Evolutionary conservation across 306 rosid genomes (phyloP).

Genomic region (Corylus avellana): DNA sequence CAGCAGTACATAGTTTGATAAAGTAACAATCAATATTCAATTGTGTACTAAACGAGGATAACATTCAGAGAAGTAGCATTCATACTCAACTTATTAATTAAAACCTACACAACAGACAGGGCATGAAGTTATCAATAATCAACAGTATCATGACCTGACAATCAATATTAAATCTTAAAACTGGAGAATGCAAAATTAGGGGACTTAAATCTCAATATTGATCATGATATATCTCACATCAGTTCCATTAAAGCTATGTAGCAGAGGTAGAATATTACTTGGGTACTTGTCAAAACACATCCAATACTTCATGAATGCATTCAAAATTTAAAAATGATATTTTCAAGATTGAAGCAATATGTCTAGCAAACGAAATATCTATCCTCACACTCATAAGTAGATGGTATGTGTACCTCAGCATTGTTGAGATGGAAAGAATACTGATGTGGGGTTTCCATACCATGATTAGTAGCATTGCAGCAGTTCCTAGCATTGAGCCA

Average conservation of each 20-base stretch:
- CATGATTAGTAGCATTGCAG: slow-evolving; percentile 88
- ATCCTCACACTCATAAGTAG: background rate
- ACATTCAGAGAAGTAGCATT: background rate
- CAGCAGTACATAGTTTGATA: slow-evolving; percentile 20
- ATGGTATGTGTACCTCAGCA: slow-evolving; percentile 61
- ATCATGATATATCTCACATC: background rate
- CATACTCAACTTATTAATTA: background rate
- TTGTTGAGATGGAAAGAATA: slow-evolving; percentile 66
- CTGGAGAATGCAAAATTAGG: background rate
- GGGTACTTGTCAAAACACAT: background rate
- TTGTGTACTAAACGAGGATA: slow-evolving; percentile 4
- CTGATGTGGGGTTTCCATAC: slow-evolving; percentile 86
- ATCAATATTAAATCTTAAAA: background rate
- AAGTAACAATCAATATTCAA: slow-evolving; percentile 16
- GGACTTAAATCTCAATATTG: background rate
- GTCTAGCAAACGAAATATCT: slow-evolving; percentile 1
- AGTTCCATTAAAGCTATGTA: background rate
- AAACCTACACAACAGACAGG: slow-evolving; percentile 2
- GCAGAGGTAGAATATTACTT: background rate
- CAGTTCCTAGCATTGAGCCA: slow-evolving; percentile 73
- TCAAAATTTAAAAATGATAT: background rate
- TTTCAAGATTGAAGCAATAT: background rate
- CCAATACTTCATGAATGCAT: background rate
- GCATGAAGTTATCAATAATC: slow-evolving; percentile 10
- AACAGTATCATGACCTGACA: background rate